Evolutionary conservation across 2,329 filamentous ascomycete genomes (phyloP).

Genomic region (Colletotrichum echinochloae): DNA sequence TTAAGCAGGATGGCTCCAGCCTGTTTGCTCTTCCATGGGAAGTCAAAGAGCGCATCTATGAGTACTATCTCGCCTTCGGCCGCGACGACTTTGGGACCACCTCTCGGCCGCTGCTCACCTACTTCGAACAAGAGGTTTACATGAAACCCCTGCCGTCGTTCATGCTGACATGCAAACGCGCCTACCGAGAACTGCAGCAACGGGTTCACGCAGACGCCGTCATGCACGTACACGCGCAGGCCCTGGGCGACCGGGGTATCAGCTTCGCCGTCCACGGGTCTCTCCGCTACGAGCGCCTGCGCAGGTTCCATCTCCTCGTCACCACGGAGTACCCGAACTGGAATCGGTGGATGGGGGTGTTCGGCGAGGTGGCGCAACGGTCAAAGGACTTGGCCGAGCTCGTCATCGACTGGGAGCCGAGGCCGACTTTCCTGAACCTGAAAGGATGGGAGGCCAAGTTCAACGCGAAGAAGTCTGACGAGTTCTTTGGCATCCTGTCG

Average conservation of each 20-base stretch:
- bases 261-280: slow-evolving; percentile 48
- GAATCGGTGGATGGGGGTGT: slow-evolving; percentile 48
- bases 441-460: slow-evolving; percentile 33
- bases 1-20: background rate
- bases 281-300: slow-evolving; percentile 46
- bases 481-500: slow-evolving; percentile 25
- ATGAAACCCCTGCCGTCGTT: slow-evolving; percentile 38
- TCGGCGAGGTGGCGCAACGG: slow-evolving; percentile 42
- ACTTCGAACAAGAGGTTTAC: slow-evolving; percentile 32
- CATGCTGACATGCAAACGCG: slow-evolving; percentile 48
- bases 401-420: slow-evolving; percentile 48
- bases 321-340: slow-evolving; percentile 47
- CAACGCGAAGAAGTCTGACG: slow-evolving; percentile 26
- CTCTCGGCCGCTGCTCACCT: slow-evolving; percentile 33
- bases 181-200: slow-evolving; percentile 45
- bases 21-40: slow-evolving; percentile 28
- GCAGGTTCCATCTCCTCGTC: slow-evolving; percentile 45
- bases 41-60: slow-evolving; percentile 34
- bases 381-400: slow-evolving; percentile 42
- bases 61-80: slow-evolving; percentile 31
- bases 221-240: slow-evolving; percentile 45
- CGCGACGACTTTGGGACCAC: slow-evolving; percentile 33
- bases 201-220: slow-evolving; percentile 44
- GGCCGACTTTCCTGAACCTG: slow-evolving; percentile 18
- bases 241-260: slow-evolving; percentile 43